Percentiles rank a stretch among this genome's conserved stretches.
phyloP scores from a whole-genome alignment of 306 rosid genomes.

The Boehmeria nivea region DNA sequence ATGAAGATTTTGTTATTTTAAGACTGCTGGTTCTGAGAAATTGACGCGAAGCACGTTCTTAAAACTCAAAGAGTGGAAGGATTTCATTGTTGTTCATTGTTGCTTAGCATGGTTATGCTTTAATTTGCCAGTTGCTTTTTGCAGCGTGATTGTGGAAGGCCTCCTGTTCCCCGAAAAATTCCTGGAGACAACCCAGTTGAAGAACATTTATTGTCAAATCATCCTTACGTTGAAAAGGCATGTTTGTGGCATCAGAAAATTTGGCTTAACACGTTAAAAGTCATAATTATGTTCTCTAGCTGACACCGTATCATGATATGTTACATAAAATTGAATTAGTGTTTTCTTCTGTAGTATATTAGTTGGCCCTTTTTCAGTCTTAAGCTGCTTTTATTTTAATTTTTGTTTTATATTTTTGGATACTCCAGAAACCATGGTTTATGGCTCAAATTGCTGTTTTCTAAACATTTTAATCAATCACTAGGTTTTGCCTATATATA shows the following conservation, averaged over 20 bases:
- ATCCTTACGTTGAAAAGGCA: conserved; percentile 90
- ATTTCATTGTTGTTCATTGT: neutral
- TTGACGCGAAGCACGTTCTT: neutral
- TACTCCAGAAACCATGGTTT: too few species aligned
- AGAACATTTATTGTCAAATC: conserved; percentile 79
- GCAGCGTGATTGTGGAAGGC: conserved; percentile 89
- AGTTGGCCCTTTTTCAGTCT: too few species aligned
- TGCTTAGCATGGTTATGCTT: conserved; percentile 9
- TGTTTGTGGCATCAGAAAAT: conserved; percentile 13
- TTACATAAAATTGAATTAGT: too few species aligned
- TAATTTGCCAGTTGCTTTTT: conserved; percentile 20
- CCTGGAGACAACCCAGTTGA: conserved; percentile 83
- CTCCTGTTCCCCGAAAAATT: conserved; percentile 86
- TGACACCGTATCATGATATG: too few species aligned
- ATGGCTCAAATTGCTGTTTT: too few species aligned
- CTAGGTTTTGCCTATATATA: too few species aligned
- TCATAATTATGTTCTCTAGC: too few species aligned
- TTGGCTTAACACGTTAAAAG: neutral
- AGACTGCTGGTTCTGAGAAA: neutral
- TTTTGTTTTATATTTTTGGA: too few species aligned
- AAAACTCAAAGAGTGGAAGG: conserved; percentile 6
- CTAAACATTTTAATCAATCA: too few species aligned
- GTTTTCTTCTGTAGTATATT: too few species aligned
- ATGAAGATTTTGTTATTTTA: neutral
- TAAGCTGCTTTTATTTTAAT: too few species aligned